Evolutionary conservation across 148 eudicot genomes (phyloP).

Genomic region (Bassia scoparia): DNA sequence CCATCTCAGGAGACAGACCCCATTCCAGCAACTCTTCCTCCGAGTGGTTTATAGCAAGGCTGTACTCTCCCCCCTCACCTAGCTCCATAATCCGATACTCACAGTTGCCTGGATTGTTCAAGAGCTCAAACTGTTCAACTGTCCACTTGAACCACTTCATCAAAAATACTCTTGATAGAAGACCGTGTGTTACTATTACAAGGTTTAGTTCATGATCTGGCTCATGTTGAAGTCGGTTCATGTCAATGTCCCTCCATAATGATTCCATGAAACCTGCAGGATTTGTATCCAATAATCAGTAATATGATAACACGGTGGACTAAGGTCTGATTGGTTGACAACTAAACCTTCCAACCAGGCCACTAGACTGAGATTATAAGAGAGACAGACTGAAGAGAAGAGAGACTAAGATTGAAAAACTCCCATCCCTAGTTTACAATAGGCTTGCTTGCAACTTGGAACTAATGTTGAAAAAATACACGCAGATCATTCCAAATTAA

Average conservation of each 20-base stretch:
- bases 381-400: too few species aligned
- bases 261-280: slow-evolving; percentile 89
- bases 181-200: slow-evolving; percentile 72
- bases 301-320: not conserved
- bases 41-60: slow-evolving; percentile 72
- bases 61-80: slow-evolving; percentile 75
- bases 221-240: slow-evolving; percentile 56
- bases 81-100: slow-evolving; percentile 72
- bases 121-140: slow-evolving; percentile 70
- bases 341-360: too few species aligned
- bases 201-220: slow-evolving; percentile 64
- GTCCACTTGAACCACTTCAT: slow-evolving; percentile 99
- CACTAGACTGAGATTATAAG: too few species aligned
- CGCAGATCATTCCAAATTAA: too few species aligned
- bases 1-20: slow-evolving; percentile 89
- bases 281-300: not conserved
- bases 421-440: too few species aligned
- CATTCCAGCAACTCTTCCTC: slow-evolving; percentile 61
- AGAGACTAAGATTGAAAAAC: too few species aligned
- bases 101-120: slow-evolving; percentile 59
- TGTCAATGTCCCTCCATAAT: slow-evolving; percentile 94
- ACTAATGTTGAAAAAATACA: too few species aligned
- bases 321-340: too few species aligned
- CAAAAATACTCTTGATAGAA: slow-evolving; percentile 67
- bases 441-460: too few species aligned